Conservation (phyloP, 2,329 filamentous ascomycete genomes). For the Penicillium thymicola region DNA sequence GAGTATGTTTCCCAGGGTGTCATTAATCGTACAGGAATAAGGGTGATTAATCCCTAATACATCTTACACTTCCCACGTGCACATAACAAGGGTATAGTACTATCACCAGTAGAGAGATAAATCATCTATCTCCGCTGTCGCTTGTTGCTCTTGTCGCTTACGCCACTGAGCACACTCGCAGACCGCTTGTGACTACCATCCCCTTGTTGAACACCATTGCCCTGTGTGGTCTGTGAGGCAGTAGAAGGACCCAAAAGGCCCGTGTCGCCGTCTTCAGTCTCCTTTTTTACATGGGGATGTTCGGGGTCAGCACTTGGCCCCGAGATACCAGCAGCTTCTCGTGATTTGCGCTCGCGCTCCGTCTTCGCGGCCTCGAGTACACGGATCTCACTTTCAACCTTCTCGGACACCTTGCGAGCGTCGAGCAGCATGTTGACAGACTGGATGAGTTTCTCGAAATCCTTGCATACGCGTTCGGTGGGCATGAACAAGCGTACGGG, state of each 20-base stretch:
- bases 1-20: conserved; percentile 15
- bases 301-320: conserved; percentile 9
- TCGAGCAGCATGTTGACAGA: conserved; percentile 48
- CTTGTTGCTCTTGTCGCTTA: conserved; percentile 60
- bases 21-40: conserved; percentile 37
- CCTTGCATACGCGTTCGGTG: conserved; percentile 49
- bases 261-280: conserved; percentile 30
- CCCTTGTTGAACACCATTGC: conserved; percentile 1
- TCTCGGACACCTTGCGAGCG: conserved; percentile 47
- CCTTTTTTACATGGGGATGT: conserved; percentile 35
- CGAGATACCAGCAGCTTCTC: conserved; percentile 24
- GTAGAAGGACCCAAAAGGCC: conserved; percentile 15
- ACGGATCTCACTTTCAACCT: conserved; percentile 48
- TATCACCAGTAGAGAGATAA: background rate
- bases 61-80: conserved; percentile 10
- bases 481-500: conserved; percentile 49
- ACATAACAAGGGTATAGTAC: background rate
- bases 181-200: conserved; percentile 65
- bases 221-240: conserved; percentile 10
- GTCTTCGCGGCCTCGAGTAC: conserved; percentile 44
- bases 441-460: conserved; percentile 49
- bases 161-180: conserved; percentile 72
- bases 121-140: conserved; percentile 44
- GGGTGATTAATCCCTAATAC: conserved; percentile 16
- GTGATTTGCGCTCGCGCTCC: conserved; percentile 38